Evolutionary conservation across 2,329 filamentous ascomycete genomes (phyloP), one percentile per base, ranked within the genome.

Genomic region (Apiospora arundinis): DNA sequence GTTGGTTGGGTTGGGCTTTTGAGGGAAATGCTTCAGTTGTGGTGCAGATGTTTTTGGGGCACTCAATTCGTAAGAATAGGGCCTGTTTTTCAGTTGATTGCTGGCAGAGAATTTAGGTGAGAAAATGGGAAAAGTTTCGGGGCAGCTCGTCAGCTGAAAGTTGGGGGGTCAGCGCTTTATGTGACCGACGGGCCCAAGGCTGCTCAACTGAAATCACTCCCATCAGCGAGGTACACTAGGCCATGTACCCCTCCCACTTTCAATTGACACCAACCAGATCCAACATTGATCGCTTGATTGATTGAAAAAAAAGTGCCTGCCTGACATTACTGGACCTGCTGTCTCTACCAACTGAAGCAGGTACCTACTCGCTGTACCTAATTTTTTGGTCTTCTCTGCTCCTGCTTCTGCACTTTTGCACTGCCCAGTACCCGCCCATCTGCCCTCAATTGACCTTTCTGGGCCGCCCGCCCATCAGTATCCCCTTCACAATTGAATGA

Each of bases 181-280:
- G 71, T 72, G 71, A 67, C 68, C 40, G 67, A 69, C 25, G 37
- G 46, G 44, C 32, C 37, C 46, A 63, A 42, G 67, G 49, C 67
- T 56, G 68, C 46, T 70, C 68, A 65, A 69, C 71, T 72, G 71
- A 69, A 69, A 72, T 72, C 71, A 68, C 63, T 69, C 70, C 56
- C 63, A 44, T 44, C 25, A 56, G 70, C 37, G 48, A 45, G 56
- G 56, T 63, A 63, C 56, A 63, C 56, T 63, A 63, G 56, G 52
- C 28, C 28, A 60, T 60, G 52, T 63, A 63, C 56, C 56, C 56
- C 56, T 63, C 56, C 56, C 56, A 63, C 56, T 63, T 63, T 63
- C 56, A 63, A 63, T 63, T 40, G 56, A 40, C 56, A 63, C 37
- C 56, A 63, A 63, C 18, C 56, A 63, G 21, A 63, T 63, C 56